Base-by-base conservation (phyloP, 352 stramenopile species). In the Pythium grandisporangium region DNA sequence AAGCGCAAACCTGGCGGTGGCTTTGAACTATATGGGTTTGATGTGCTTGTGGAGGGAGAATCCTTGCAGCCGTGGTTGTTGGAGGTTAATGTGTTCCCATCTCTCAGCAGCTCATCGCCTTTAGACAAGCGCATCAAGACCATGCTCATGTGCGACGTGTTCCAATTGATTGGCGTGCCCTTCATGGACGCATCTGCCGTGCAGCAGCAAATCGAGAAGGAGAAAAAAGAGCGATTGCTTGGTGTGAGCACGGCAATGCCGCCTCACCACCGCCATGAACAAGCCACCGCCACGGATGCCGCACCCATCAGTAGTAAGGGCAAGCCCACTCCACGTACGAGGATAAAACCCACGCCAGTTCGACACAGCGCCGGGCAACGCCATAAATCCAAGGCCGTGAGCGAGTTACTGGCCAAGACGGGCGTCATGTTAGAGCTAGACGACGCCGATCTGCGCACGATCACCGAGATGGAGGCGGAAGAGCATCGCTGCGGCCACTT, bases 101-200 rank as follows among this genome's bases (percentile, higher is more conserved):
- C 78, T 5, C 68, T 96, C 7, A 95, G 70, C 42, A 88, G 80
- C 34, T 85, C 64, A 6, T 90, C 70, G 1, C 70, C 74, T 4
- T 80, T 95, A 61, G 84, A 96, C 55, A 90, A 89, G 36, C 74
- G 66, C 25, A 92, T 95, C 58, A 96, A 96, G 55, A 85, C 75
- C n/a, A 68, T 80, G 4, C 67, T 95, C 0, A 52, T 96, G n/a
- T 78, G 80, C 37, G 84, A 96, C 41, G 63, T 86, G 12, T 88
- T 93, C 44, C 84, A 96, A 37, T 48, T 92, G 4, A 59, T 91
- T 3, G 72, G 70, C 8, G 59, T 84, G 5, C 67, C 67, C 0
- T 84, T 82, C 37, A 48, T 67, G 12, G 63, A 78, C n/a, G 41
- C 61, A 19, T 44, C 50, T 21, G 48, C 24, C 3, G 66, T 49